A percentile compares a stretch with the other conserved stretches of the same genome.
phyloP scores from a whole-genome alignment of 2,329 filamentous ascomycete species.

The Neopestalotiopsis sp. region DNA sequence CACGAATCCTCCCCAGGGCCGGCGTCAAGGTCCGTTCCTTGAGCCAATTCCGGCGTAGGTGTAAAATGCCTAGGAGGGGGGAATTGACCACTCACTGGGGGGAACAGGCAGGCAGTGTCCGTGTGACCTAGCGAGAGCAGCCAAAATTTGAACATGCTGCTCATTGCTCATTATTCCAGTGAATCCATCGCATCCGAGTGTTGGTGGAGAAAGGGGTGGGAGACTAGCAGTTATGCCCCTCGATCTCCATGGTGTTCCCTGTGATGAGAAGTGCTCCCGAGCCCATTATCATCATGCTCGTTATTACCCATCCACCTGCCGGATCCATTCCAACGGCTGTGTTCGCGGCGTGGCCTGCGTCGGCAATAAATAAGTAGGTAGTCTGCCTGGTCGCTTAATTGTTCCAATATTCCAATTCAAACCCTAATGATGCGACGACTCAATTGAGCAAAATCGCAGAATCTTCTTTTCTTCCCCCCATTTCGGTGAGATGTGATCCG shows the following conservation, averaged over 20 bases:
- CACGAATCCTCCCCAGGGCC: neutral
- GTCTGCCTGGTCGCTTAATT: neutral
- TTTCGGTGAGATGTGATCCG: neutral
- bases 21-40: neutral
- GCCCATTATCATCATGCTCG: neutral
- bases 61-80: neutral
- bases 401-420: neutral
- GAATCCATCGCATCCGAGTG: neutral
- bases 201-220: neutral
- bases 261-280: neutral
- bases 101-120: neutral
- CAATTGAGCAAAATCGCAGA: neutral
- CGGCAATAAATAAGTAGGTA: neutral
- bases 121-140: neutral
- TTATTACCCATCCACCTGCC: neutral
- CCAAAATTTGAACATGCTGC: neutral
- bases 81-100: too few species aligned
- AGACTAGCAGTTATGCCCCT: neutral
- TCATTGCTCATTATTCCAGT: neutral
- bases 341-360: neutral
- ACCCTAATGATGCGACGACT: neutral
- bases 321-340: neutral
- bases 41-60: neutral
- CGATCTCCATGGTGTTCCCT: neutral
- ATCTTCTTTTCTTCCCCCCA: neutral